A percentile compares a stretch with the other conserved stretches of the same genome.
Conservation (phyloP, 345 rosid species). For the Turritis glabra region DNA sequence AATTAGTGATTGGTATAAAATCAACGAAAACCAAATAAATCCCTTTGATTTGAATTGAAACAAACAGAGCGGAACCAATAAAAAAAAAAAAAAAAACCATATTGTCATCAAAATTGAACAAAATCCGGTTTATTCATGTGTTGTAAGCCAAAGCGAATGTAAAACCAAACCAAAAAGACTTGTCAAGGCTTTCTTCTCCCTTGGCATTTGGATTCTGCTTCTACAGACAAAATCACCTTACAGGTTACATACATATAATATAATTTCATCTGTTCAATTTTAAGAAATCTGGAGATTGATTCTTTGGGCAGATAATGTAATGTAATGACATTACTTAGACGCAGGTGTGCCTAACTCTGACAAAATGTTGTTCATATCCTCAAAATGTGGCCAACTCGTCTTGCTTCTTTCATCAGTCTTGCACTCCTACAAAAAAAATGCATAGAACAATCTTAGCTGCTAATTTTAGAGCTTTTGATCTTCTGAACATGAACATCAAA, state of each 20-base stretch:
- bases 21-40: background rate
- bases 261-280: constrained; percentile 15
- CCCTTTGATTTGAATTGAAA: background rate
- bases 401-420: constrained; percentile 46
- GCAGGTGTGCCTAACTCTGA: constrained; percentile 49
- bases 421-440: constrained; percentile 54
- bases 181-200: background rate
- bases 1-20: background rate
- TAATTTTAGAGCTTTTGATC: background rate
- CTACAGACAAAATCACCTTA: constrained; percentile 29
- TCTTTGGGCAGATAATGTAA: background rate
- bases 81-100: no score
- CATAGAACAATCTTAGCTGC: background rate
- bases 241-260: constrained; percentile 14
- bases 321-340: constrained; percentile 10
- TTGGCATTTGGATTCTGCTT: constrained; percentile 8
- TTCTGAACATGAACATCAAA: background rate
- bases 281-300: constrained; percentile 3
- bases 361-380: constrained; percentile 63
- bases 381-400: constrained; percentile 73
- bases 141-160: constrained; percentile 3
- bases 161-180: background rate
- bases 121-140: constrained; percentile 7
- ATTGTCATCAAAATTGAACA: background rate
- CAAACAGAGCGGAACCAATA: background rate